Evolutionary conservation across 2,329 filamentous ascomycete species (phyloP).

Genomic region (Cercospora sp.): DNA sequence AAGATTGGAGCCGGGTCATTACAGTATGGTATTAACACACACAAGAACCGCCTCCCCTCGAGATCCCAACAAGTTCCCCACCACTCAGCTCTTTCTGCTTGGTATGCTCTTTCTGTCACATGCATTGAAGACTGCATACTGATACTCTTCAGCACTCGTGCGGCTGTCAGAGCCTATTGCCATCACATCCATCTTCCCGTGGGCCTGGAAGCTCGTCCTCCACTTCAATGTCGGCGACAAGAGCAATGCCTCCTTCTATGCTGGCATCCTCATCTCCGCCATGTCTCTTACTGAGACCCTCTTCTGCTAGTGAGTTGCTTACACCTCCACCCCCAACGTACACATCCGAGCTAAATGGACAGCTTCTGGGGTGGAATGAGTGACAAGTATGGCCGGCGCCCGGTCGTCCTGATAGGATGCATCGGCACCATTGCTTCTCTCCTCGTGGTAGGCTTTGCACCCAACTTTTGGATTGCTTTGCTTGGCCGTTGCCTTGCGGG

Average conservation of each 20-base stretch:
- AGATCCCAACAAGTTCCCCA: constrained; percentile 74
- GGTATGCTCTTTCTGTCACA: constrained; percentile 56
- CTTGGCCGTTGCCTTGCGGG: constrained; percentile 74
- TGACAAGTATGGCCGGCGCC: constrained; percentile 80
- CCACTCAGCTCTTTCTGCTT: constrained; percentile 77
- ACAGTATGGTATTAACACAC: constrained; percentile 29
- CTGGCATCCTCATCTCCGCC: constrained; percentile 81
- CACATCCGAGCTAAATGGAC: constrained; percentile 1
- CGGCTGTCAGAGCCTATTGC: constrained; percentile 90
- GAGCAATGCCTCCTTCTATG: constrained; percentile 80
- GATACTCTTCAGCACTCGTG: constrained; percentile 68
- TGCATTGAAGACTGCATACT: background rate
- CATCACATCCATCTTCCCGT: constrained; percentile 89
- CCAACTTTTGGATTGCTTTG: constrained; percentile 81
- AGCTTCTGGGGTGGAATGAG: constrained; percentile 78
- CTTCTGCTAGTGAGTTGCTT: constrained; percentile 65
- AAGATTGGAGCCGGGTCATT: constrained; percentile 27
- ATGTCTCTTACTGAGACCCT: constrained; percentile 79
- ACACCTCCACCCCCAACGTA: background rate
- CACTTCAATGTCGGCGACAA: constrained; percentile 70
- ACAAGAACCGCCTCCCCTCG: constrained; percentile 44
- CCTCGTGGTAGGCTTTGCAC: constrained; percentile 76
- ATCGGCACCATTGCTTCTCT: constrained; percentile 80
- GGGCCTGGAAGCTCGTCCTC: constrained; percentile 81
- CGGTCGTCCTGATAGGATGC: constrained; percentile 78